These are phyloP conservation scores for Rhynchospora breviuscula DNA, from an alignment of 176 grass and related monocot genomes.

Conservation along the genomic window DNA sequence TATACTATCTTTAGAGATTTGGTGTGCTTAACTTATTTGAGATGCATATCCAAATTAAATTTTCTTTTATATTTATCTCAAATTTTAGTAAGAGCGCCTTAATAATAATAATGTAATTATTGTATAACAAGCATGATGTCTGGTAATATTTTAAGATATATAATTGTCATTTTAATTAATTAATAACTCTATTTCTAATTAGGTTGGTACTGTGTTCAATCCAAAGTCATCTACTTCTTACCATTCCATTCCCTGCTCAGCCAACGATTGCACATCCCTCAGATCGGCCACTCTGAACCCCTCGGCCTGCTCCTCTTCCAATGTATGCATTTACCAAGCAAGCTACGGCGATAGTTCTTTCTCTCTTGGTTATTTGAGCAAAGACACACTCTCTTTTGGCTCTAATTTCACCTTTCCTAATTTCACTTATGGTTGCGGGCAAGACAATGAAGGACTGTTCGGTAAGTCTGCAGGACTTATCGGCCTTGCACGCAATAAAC, in stretches of 20 bases:
- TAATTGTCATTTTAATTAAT: background rate
- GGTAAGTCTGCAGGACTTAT: constrained; percentile 31
- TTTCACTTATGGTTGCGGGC: constrained; percentile 38
- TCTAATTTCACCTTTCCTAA: background rate
- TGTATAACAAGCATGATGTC: background rate
- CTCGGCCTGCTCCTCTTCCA: constrained; percentile 16
- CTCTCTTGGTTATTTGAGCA: constrained; percentile 34
- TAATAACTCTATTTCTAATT: background rate
- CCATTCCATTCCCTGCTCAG: constrained; percentile 17
- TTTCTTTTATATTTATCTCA: background rate
- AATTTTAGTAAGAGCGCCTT: background rate
- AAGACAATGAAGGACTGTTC: constrained; percentile 37
- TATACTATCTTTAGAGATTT: too few relatives aligned
- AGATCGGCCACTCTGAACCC: constrained; percentile 35
- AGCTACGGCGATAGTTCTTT: constrained; percentile 44
- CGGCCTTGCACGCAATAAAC: constrained; percentile 30
- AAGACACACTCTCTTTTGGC: constrained; percentile 29
- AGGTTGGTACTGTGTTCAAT: constrained; percentile 29
- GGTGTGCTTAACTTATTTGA: background rate
- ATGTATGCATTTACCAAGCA: constrained; percentile 34
- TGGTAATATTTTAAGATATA: background rate
- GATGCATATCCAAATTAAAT: background rate
- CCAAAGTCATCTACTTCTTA: constrained; percentile 34
- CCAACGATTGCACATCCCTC: constrained; percentile 20
- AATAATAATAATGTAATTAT: background rate